Base-by-base conservation (phyloP, 805 yeast genomes). In the Kuraishia molischiana region DNA sequence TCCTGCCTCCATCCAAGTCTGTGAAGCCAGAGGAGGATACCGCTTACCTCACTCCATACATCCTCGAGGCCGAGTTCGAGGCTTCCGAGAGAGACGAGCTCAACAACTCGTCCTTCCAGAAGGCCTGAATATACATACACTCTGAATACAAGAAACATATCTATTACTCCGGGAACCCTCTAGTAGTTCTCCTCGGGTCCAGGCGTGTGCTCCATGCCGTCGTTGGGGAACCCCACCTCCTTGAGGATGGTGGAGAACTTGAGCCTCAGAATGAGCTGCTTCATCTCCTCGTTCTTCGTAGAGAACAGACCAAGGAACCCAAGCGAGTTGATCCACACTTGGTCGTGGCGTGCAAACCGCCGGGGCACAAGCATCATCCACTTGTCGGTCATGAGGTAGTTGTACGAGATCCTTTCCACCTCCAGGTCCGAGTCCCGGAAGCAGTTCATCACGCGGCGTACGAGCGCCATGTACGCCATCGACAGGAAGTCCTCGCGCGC, bases 11-110 rank as follows among this genome's bases (percentile, higher is more conserved):
- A 44, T 72, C 73, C 54, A 80, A 90, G 65, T 82, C 80, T 52
- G 68, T 85, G 44, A 75, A 78, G 60, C 75, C 86, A 22, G 85
- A 78, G 55, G 90, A 90, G 45, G 95, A 85, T 61, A 63, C 64
- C 41, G 83, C 83, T 51, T 89, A 87, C 68, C 72, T 92, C 57
- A 64, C 84, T 42, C 97, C 96, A 50, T 84, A 83, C 69, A 68
- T 92, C 44, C 74, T 89, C 56, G 97, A 92, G 71, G 94, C 90
- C 44, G 97, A 92, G 70, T 85, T 85, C 52, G 97, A 85, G 64
- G 81, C 79, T 36, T 69, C 73, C 46, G 98, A 92, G 72, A 86
- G 81, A 67, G 79, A 72, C 44, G 92, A 81, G 56, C 77, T 92
- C 56, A 95, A 92, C 72, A 82, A 85, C 72, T 69, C 85, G 49